phyloP scores from a whole-genome alignment of 1,284 basidiomycete genomes.

The Singerocomus inundabilis region DNA sequence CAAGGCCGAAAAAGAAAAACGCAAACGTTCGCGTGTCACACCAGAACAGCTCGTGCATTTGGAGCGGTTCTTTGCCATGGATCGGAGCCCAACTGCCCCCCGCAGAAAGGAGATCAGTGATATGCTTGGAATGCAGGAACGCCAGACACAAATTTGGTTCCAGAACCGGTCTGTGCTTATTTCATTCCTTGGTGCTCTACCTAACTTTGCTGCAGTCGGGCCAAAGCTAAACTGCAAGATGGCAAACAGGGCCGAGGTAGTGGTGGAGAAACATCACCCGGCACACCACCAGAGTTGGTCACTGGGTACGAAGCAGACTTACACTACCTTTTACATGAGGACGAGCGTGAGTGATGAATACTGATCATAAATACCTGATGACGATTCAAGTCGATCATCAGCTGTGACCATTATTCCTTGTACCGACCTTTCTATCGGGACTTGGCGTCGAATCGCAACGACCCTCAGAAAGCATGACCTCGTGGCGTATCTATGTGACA shows the following conservation, averaged over 20 bases:
- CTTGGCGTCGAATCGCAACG: slow-evolving; percentile 71
- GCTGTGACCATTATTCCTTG: slow-evolving; percentile 75
- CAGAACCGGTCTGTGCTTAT: slow-evolving; percentile 64
- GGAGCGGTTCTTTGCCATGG: slow-evolving; percentile 64
- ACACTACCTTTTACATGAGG: slow-evolving; percentile 66
- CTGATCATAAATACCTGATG: slow-evolving; percentile 7
- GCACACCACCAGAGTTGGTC: slow-evolving; percentile 51
- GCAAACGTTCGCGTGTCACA: slow-evolving; percentile 74
- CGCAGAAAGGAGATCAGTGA: slow-evolving; percentile 72
- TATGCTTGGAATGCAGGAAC: slow-evolving; percentile 76
- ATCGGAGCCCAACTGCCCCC: slow-evolving; percentile 68
- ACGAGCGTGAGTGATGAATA: slow-evolving; percentile 51
- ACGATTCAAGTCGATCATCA: slow-evolving; percentile 29
- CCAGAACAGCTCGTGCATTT: slow-evolving; percentile 72
- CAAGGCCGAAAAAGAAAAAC: slow-evolving; percentile 53
- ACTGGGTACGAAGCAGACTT: slow-evolving; percentile 58
- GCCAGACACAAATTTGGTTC: slow-evolving; percentile 86
- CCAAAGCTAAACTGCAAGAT: slow-evolving; percentile 73
- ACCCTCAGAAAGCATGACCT: slow-evolving; percentile 58
- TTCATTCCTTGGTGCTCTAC: neutral
- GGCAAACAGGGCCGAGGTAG: slow-evolving; percentile 47
- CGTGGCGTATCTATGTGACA: slow-evolving; percentile 69
- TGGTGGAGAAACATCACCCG: slow-evolving; percentile 43
- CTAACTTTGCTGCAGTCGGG: slow-evolving; percentile 48
- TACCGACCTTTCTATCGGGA: slow-evolving; percentile 68